Base-by-base conservation (phyloP, 441 rosid species). In the Macaranga tanarius region DNA sequence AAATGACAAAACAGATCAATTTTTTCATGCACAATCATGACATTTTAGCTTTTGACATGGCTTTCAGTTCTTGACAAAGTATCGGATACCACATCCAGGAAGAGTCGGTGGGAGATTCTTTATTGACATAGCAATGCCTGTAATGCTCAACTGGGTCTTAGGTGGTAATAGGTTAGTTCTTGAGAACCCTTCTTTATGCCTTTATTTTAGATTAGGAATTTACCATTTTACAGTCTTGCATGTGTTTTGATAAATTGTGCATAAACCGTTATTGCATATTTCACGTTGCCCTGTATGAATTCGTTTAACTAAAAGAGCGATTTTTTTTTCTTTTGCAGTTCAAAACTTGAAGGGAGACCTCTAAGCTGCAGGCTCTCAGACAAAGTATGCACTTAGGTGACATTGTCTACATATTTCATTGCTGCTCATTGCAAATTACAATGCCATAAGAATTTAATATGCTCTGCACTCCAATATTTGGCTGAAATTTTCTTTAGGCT, bases 81-180 rank as follows among this genome's bases (percentile, higher is more conserved):
- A 83, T 67, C 92, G 92, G 77, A 91, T 95, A 69, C 97, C 93
- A 0, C 96, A 92, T 79, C 98, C 98, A 0, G 95, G 98, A 75
- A 87, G 89, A 84, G 93, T 92, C 47, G 92, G 90, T 75, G 97
- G 96, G 51, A 88, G 93, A 82, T 84, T 92, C 80, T 90, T 92
- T 70, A 84, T 95, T 31, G 89, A 88, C 75, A 57, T 87, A 19
- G 91, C 86, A 22, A 95, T 95, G 98, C 97, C 98, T 40, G 48
- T 87, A 71, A 91, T 91, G 95, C 90, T 91, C 74, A 81, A 70
- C 69, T 95, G 98, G 99, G 95, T 95, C 65, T 84, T 95, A 71
- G 96, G 97, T 56, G 98, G 96, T 52, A 91, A 92, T 85, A 95
- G 98, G 98, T 92, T 70, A 75, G 82, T 70, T 78, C 70, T 76